Conservation (phyloP, 108 stramenopile genomes). For the Conticribra weissflogii region DNA sequence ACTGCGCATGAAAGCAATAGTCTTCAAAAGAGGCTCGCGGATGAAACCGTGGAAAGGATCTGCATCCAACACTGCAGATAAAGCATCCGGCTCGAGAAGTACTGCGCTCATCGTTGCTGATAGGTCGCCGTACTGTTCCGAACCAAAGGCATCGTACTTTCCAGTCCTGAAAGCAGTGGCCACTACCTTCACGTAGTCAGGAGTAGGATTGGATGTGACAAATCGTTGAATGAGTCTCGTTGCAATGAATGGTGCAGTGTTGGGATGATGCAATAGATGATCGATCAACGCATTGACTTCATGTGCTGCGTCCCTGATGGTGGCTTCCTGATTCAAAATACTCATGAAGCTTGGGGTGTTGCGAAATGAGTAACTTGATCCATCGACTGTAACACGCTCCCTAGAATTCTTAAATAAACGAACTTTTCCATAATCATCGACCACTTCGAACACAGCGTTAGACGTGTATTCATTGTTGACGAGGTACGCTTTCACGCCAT, state of each 20-base stretch:
- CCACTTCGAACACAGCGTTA: slow-evolving; percentile 41
- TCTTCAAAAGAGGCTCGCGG: slow-evolving; percentile 57
- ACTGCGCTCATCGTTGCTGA: slow-evolving; percentile 60
- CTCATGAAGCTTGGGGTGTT: slow-evolving; percentile 56
- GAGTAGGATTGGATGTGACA: slow-evolving; percentile 52
- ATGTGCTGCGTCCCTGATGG: slow-evolving; percentile 39
- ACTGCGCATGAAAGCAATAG: slow-evolving; percentile 54
- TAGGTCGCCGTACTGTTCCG: slow-evolving; percentile 65
- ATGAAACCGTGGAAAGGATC: slow-evolving; percentile 60
- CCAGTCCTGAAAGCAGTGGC: too few species aligned
- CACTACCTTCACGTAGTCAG: slow-evolving; percentile 46
- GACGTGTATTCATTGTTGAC: slow-evolving; percentile 22
- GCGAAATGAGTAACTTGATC: slow-evolving; percentile 38
- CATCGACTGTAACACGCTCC: slow-evolving; percentile 32
- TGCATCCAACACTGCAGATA: slow-evolving; percentile 43
- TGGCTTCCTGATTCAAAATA: slow-evolving; percentile 41
- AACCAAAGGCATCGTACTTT: too few species aligned
- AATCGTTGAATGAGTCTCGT: slow-evolving; percentile 55
- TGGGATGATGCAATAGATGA: slow-evolving; percentile 57
- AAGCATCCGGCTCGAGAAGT: slow-evolving; percentile 60
- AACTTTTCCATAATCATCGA: slow-evolving; percentile 18
- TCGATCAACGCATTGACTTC: slow-evolving; percentile 58
- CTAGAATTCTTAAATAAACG: slow-evolving; percentile 30
- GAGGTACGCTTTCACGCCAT: slow-evolving; percentile 43
- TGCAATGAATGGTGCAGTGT: slow-evolving; percentile 59